Conservation (phyloP, 768 basidiomycete genomes). For the Tylopilus sp. region DNA sequence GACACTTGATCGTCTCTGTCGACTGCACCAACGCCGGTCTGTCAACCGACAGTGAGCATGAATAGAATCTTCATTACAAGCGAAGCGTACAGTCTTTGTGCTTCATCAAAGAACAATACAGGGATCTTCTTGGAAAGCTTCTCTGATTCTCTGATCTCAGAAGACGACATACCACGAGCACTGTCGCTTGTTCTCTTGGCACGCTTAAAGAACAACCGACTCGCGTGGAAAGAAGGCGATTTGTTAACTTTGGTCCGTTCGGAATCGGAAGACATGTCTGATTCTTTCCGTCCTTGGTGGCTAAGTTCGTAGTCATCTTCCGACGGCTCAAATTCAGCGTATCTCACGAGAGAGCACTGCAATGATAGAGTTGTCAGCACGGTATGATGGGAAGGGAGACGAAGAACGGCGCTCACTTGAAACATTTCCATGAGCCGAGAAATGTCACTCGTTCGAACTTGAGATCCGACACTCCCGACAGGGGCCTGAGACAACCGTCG, state of each 20-base stretch:
- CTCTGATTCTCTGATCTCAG: slow-evolving; percentile 29
- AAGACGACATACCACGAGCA: slow-evolving; percentile 33
- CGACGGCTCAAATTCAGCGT: slow-evolving; percentile 62
- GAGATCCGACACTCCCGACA: slow-evolving; percentile 39
- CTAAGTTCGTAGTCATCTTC: slow-evolving; percentile 26
- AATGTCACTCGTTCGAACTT: slow-evolving; percentile 73
- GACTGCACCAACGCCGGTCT: slow-evolving; percentile 77
- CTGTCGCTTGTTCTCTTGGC: slow-evolving; percentile 23
- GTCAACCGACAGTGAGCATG: slow-evolving; percentile 5
- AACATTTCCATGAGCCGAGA: slow-evolving; percentile 84
- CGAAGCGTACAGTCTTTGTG: slow-evolving; percentile 66
- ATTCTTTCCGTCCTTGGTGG: slow-evolving; percentile 27
- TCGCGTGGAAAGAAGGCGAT: slow-evolving; percentile 26
- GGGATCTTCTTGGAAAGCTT: slow-evolving; percentile 63
- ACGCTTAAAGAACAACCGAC: slow-evolving; percentile 29
- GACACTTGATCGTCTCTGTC: slow-evolving; percentile 75
- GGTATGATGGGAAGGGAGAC: not conserved
- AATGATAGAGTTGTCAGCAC: not conserved
- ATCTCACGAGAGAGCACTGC: slow-evolving; percentile 67
- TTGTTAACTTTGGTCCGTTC: slow-evolving; percentile 42
- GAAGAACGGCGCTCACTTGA: slow-evolving; percentile 44
- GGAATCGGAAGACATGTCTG: slow-evolving; percentile 39
- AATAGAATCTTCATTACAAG: not conserved
- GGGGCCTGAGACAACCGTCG: slow-evolving; percentile 50
- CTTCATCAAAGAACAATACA: slow-evolving; percentile 82